Percentiles rank a stretch among this genome's conserved stretches.
Conservation (phyloP, 2,329 filamentous ascomycete genomes). For the Microthyrium microscopicum region DNA sequence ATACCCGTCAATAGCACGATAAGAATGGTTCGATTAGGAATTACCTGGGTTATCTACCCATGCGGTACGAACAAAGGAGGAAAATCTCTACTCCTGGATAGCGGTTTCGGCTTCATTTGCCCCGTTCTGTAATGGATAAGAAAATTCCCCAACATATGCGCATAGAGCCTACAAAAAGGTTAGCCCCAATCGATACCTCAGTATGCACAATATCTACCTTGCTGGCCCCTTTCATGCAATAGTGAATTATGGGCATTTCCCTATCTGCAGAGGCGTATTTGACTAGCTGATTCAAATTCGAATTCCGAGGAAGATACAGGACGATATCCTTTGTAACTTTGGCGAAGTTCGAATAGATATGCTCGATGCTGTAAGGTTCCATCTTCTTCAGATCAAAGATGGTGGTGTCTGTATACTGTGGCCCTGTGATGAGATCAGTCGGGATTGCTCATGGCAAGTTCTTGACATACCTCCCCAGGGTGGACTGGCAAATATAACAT, state of each 20-base stretch:
- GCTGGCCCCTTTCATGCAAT: slow-evolving; percentile 79
- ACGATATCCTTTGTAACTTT: slow-evolving; percentile 38
- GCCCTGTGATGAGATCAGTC: slow-evolving; percentile 26
- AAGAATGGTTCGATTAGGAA: too few species aligned
- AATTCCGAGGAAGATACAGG: slow-evolving; percentile 73
- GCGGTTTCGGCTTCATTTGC: too few species aligned
- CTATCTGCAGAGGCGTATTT: slow-evolving; percentile 27
- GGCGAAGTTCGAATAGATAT: slow-evolving; percentile 46
- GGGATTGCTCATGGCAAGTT: neutral
- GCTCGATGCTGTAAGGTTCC: slow-evolving; percentile 63
- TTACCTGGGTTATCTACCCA: too few species aligned
- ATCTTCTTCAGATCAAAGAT: slow-evolving; percentile 75
- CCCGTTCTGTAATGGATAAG: too few species aligned
- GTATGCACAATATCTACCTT: too few species aligned
- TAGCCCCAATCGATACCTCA: too few species aligned
- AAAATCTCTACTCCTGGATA: too few species aligned
- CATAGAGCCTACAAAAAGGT: too few species aligned
- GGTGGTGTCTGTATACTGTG: slow-evolving; percentile 44
- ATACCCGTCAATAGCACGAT: too few species aligned
- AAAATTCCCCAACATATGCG: too few species aligned
- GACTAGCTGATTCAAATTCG: slow-evolving; percentile 65
- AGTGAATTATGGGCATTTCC: slow-evolving; percentile 67
- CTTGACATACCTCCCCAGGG: slow-evolving; percentile 51
- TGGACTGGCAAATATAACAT: slow-evolving; percentile 53
- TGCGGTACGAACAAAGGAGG: too few species aligned